Evolutionary conservation across 148 eudicot genomes (phyloP), one percentile per base, ranked within the genome.

Genomic region (Euryodendron excelsum): DNA sequence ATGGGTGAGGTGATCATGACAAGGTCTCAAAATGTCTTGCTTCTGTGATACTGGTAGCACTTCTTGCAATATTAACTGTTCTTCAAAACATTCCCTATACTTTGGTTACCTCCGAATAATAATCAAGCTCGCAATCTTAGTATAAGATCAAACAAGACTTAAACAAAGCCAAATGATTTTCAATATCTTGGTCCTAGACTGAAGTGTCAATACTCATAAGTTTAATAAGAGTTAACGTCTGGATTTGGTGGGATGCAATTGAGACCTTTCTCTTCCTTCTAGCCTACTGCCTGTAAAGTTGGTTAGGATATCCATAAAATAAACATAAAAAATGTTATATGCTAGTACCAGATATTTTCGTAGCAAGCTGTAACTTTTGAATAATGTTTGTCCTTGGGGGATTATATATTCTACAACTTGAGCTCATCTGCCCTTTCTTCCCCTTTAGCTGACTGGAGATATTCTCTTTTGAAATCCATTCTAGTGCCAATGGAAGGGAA

Each of bases 391-490:
- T 14, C 30, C 34, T 14, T 3, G 7, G 60, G 28, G 10, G 34
- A 72, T 21, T 25, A 72, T 18, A 50, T 52, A 48, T 48, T 30
- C 44, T 60, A 60, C 33, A 60, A n/a, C 61, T 58, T 60, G n/a
- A 8, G 33, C 27, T 44, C 72, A n/a, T 69, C 20, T 23, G 10
- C 20, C n/a, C 53, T 69, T 69, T 27, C 34, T 45, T 47, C 31
- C 36, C 56, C 56, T 44, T 31, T 59, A 28, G 70, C 63, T 47
- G 37, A 63, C 50, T 12, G 0, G 21, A 33, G 47, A 76, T 76
- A 76, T 76, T 62, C 39, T 76, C 58, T 21, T 76, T 76, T 63
- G 59, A 62, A 61, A 47, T 76, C 55, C 70, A 76, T 76, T 45
- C 23, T 18, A 44, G 15, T 18, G n/a, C 59, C 41, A 76, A 30